phyloP scores from a whole-genome alignment of 1,284 basidiomycete species.

The Ganoderma boninense region DNA sequence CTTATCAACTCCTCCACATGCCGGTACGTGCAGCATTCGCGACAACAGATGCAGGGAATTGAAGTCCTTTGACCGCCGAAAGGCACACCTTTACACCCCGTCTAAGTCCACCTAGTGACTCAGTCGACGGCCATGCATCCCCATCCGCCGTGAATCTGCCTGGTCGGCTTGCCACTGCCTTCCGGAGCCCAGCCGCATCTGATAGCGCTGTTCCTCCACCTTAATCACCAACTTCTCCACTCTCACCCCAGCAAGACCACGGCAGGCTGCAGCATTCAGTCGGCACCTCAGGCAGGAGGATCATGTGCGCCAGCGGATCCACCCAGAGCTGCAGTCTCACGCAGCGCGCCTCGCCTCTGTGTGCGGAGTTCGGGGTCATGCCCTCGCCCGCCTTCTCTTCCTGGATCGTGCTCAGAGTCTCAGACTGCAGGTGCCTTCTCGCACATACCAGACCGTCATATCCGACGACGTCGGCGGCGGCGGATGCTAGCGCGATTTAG shows the following conservation, averaged over 20 bases:
- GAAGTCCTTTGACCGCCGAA: background rate
- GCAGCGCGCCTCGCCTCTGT: too few relatives aligned
- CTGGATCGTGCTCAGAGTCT: too few relatives aligned
- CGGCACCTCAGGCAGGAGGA: background rate
- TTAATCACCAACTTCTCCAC: background rate
- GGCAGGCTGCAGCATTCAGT: background rate
- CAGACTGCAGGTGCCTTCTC: background rate
- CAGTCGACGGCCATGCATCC: background rate
- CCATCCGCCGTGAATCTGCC: background rate
- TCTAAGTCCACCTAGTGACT: background rate
- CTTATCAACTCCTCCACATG: background rate
- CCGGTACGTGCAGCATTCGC: background rate
- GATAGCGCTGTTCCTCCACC: background rate
- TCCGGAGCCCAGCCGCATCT: background rate
- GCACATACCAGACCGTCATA: background rate
- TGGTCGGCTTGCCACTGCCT: background rate
- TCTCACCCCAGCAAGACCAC: background rate
- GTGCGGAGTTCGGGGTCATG: background rate
- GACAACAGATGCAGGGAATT: background rate
- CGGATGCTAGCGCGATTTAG: background rate
- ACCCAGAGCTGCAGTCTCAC: background rate
- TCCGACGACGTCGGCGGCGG: background rate
- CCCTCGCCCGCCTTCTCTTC: conserved; percentile 1
- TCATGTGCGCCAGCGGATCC: background rate
- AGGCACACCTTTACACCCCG: background rate